Evolutionary conservation across 805 yeast genomes (phyloP).

Genomic region (Yarrowia keelungensis): DNA sequence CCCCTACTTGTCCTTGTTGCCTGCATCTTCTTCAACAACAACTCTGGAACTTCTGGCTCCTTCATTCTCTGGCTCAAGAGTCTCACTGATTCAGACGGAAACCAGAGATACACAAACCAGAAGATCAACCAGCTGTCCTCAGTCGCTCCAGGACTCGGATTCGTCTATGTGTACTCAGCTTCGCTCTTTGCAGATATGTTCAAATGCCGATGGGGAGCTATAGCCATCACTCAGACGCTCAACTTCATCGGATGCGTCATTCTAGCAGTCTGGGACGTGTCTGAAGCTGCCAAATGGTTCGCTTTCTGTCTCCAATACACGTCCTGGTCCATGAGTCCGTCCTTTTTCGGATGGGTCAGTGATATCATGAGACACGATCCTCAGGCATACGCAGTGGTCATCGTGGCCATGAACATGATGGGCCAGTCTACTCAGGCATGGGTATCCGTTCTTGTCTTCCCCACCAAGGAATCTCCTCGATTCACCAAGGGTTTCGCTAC

Average conservation of each 20-base stretch:
- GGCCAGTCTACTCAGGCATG: constrained; percentile 63
- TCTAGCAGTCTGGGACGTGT: constrained; percentile 62
- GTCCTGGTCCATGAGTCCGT: constrained; percentile 68
- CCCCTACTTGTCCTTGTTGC: constrained; percentile 63
- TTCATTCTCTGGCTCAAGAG: constrained; percentile 69
- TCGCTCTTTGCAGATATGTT: constrained; percentile 57
- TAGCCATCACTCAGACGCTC: constrained; percentile 59
- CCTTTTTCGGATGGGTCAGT: constrained; percentile 63
- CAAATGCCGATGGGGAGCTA: constrained; percentile 61
- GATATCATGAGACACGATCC: constrained; percentile 62
- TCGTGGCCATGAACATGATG: constrained; percentile 57
- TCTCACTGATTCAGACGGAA: constrained; percentile 43
- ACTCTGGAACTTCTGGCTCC: constrained; percentile 62
- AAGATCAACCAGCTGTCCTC: constrained; percentile 60
- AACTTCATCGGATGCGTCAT: constrained; percentile 61
- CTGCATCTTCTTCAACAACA: constrained; percentile 65
- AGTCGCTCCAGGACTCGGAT: constrained; percentile 66
- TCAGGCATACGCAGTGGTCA: constrained; percentile 58
- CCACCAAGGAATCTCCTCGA: constrained; percentile 46
- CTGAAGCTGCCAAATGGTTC: constrained; percentile 65
- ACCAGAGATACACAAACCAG: constrained; percentile 53
- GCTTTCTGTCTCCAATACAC: constrained; percentile 63
- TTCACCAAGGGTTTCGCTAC: constrained; percentile 45
- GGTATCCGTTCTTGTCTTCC: constrained; percentile 57
- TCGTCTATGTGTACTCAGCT: constrained; percentile 50